Evolutionary conservation across 2,329 filamentous ascomycete genomes (phyloP), one percentile per base, ranked within the genome.

Genomic region (Chaetomiaceae sp.): DNA sequence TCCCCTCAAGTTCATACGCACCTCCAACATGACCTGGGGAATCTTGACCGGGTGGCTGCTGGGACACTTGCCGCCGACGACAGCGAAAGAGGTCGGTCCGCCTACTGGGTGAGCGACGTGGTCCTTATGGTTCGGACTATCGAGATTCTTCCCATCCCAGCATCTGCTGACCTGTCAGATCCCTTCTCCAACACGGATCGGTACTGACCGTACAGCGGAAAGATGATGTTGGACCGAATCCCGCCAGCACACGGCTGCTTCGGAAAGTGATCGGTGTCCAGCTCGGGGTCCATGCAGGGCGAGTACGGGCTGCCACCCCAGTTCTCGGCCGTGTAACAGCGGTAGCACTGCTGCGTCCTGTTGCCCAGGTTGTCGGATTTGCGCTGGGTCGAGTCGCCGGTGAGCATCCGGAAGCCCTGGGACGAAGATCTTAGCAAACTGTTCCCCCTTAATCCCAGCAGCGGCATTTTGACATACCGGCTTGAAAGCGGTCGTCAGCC

Each of bases 351-450:
- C 23, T 47, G 45, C 45, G 14, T 47, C 22, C 29, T 47, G 14
- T 37, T 47, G 2, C 45, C 33, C 3, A 47, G 33, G 20, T 47
- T 38, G 23, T 47, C 45, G 8, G 45, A 47, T 23, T 37, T 27
- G 45, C 45, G 45, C 19, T 47, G 20, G 3, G 45, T 47, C 1
- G 45, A 47, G 11, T 47, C 45, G 8, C 45, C 45, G 11, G 33
- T 47, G 33, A 47, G 33, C 45, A 47, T 47, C 7, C 45, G 45
- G 33, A 47, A 47, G 15, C 45, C 45, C 44, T 46, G 42, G 29
- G n/a, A n/a, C 8, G 39, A 20, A 19, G 17, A n/a, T 9, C 11
- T 44, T n/a, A 44, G 40, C 40, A 20, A 33, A 17, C 3, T n/a
- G n/a, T n/a, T n/a, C n/a, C n/a, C n/a, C n/a, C n/a, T n/a, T n/a